Evolutionary conservation across 176 grass and related monocot species (phyloP), one percentile per base, ranked within the genome.

Genomic region (Oryza meridionalis): DNA sequence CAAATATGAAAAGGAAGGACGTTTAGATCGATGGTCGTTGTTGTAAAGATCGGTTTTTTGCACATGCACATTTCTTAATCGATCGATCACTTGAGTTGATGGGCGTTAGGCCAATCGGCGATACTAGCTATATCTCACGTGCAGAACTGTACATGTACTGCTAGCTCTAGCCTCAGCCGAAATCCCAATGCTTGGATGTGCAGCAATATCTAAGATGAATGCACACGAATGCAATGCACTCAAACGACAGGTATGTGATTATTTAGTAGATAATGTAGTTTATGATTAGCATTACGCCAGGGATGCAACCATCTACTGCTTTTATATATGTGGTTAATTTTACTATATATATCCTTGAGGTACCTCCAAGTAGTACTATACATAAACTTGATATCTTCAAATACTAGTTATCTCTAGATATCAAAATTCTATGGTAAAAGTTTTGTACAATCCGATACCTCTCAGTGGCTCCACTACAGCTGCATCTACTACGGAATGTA

Each of bases 111-210:
- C 45, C 14, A 24, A 74, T 40, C 31, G 4, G 17, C 9, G 45
- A 13, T 13, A 6, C 19, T n/a, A 15, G n/a, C 3, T 71, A 77
- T 38, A 15, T 46, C 86, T 84, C 76, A 77, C 86, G 73, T 77
- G 82, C 76, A 33, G 31, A 21, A 68, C 26, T 55, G 14, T 31
- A 31, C 29, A 31, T 80, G 65, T 37, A 37, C 35, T 37, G 35
- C 4, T 37, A 37, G 4, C 33, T 24, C 67, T 37, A 84, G 40
- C 49, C 58, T 55, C 25, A 27, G 24, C 44, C 29, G 53, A 11
- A 82, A 82, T 45, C 67, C 78, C 79, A 72, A 66, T 72, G 72
- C 78, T 86, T 90, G 14, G 43, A 77, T 85, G 51, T 43, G 78
- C 43, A 77, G 82, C 88, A 89, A 85, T 11, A 85, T 11, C 24